Evolutionary conservation across 805 yeast species (phyloP), one percentile per base, ranked within the genome.

Genomic region (Wickerhamiella galacta): DNA sequence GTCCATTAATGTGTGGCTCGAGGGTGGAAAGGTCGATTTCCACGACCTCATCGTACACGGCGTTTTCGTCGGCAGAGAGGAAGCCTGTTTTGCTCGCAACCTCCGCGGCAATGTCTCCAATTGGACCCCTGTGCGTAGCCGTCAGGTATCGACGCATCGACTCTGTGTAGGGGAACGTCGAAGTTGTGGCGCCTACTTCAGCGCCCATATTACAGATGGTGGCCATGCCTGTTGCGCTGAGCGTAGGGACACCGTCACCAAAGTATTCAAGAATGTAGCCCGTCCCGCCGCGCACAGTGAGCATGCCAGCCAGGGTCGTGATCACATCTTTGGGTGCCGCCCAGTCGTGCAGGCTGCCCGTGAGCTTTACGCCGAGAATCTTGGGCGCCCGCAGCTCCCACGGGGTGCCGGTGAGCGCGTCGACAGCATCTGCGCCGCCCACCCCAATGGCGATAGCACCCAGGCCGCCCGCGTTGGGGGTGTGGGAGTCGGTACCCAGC

Each of bases 191-290:
- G 59, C 98, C 98, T 38, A 90, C 83, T 63, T 90, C 98, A 35
- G 98, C 98, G 56, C 98, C 98, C 98, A 90, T 90, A 61, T 90
- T 90, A 70, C 96, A 87, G 57, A 90, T 87, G 39, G 98, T 90
- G 40, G 93, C 98, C 98, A 90, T 90, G 64, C 98, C 98, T 22
- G 98, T 90, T 64, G 94, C 82, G 16, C 93, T 76, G 49, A 90
- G 70, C 34, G 77, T 63, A 40, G 75, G 64, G 29, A 83, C 93
- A 63, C 98, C 98, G 35, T 75, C 82, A 53, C 98, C 98, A 52
- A 81, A 87, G 64, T 90, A 90, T 63, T 90, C 98, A 33, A 90
- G 85, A 51, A 90, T 83, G 56, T 66, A 74, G 42, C 96, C 96
- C 35, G 98, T 90, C 58, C 98, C 98, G 57, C 98, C 98, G 61